Conservation (phyloP, 108 stramenopile species). For the Cyclotella baltica region DNA sequence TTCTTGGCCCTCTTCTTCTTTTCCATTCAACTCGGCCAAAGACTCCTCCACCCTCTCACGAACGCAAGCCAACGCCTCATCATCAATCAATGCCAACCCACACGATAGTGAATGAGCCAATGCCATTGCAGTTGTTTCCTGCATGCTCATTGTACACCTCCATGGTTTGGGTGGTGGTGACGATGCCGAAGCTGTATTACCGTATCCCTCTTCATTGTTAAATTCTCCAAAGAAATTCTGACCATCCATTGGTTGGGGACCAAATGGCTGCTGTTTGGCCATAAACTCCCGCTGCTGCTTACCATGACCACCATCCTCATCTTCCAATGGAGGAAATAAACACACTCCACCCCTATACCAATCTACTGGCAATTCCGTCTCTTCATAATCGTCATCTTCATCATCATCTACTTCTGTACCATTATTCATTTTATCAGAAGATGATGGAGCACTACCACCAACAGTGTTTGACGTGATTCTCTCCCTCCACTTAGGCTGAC, state of each 20-base stretch:
- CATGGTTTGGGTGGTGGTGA: constrained; percentile 21
- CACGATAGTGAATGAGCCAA: constrained; percentile 86
- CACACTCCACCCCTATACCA: constrained; percentile 53
- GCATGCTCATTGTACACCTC: constrained; percentile 81
- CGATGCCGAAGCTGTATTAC: not conserved
- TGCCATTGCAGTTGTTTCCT: constrained; percentile 87
- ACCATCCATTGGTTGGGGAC: constrained; percentile 30
- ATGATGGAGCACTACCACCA: not conserved
- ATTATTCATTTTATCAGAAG: not conserved
- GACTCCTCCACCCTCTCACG: constrained; percentile 56
- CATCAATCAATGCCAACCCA: constrained; percentile 79
- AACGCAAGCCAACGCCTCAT: constrained; percentile 66
- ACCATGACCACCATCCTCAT: too few relatives aligned
- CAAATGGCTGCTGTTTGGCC: constrained; percentile 13
- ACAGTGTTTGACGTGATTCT: constrained; percentile 22
- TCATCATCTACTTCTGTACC: constrained; percentile 13
- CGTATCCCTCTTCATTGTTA: constrained; percentile 25
- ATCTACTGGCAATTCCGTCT: constrained; percentile 17
- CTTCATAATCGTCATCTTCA: constrained; percentile 22
- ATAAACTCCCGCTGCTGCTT: too few relatives aligned
- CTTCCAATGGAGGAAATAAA: constrained; percentile 43
- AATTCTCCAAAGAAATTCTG: constrained; percentile 30
- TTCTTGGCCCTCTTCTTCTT: not conserved
- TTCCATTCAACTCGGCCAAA: constrained; percentile 42
- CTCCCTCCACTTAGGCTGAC: constrained; percentile 83